phyloP scores from a whole-genome alignment of 768 basidiomycete genomes.

The Pholiota molesta region DNA sequence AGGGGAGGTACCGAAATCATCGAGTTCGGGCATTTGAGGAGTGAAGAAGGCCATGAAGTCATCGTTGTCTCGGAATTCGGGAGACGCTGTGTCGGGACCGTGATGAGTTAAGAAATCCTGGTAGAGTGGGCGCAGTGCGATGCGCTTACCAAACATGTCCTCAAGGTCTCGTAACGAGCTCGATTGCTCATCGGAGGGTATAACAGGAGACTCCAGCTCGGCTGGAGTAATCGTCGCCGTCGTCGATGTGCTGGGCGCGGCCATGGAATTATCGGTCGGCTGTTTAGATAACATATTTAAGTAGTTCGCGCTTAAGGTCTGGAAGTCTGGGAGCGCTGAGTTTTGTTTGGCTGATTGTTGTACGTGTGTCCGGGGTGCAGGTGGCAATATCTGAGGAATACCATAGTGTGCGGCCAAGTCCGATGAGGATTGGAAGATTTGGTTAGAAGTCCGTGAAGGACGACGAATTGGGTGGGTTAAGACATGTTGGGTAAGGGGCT shows the following conservation, averaged over 20 bases:
- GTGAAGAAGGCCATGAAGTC: constrained; percentile 32
- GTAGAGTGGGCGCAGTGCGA: constrained; percentile 5
- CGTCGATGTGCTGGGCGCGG: constrained; percentile 32
- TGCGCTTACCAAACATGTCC: constrained; percentile 22
- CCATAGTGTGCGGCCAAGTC: constrained; percentile 81
- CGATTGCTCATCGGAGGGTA: constrained; percentile 21
- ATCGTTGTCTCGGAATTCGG: constrained; percentile 28
- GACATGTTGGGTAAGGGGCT: constrained; percentile 52
- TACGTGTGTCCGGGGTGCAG: constrained; percentile 62
- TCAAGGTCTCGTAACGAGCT: constrained; percentile 21
- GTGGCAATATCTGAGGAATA: constrained; percentile 72
- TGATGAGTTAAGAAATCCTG: constrained; percentile 20
- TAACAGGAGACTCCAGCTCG: constrained; percentile 27
- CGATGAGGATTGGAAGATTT: constrained; percentile 64
- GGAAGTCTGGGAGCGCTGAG: constrained; percentile 43
- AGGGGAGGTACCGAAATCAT: constrained; percentile 36
- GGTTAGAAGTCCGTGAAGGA: constrained; percentile 64
- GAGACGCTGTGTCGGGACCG: constrained; percentile 20
- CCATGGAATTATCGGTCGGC: constrained; percentile 40
- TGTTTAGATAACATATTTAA: constrained; percentile 67
- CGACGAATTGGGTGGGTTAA: constrained; percentile 56
- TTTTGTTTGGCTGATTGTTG: constrained; percentile 37
- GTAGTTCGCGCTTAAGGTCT: constrained; percentile 61
- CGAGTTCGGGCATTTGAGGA: constrained; percentile 29
- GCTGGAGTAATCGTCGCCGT: constrained; percentile 25